Evolutionary conservation across 2,329 filamentous ascomycete genomes (phyloP), one percentile per base, ranked within the genome.

Genomic region (Thielaviopsis euricoi): DNA sequence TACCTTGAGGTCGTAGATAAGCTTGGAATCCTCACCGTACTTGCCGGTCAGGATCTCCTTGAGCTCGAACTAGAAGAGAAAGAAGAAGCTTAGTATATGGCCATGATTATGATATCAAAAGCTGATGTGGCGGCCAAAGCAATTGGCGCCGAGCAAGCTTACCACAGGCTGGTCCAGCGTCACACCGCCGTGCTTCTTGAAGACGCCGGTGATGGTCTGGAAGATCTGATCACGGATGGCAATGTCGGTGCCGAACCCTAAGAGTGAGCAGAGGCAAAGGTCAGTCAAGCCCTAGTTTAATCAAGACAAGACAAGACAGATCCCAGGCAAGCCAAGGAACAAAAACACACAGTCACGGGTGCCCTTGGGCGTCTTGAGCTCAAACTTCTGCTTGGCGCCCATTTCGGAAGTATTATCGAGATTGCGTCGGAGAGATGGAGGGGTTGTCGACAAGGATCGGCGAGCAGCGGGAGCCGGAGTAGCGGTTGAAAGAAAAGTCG

Each of bases 11-110:
- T 94, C 87, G 72, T 94, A 94, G 71, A 94, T 94, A 69, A 95
- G 83, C 71, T 91, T 91, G 66, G 84, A 87, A 71, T 95, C 89
- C 73, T 95, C 89, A 68, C 89, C 89, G 74, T 94, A 94, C 74
- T 95, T 94, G 61, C 88, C 89, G 21, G 88, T 79, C 46, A 95
- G 78, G 62, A 94, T 91, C 65, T 94, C 88, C 68, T 85, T 85
- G 62, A 93, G 76, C 71, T 95, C 89, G 68, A 95, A 95, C 59
- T 61, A 58, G 22, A 58, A 6, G 7, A 46, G 6, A n/a, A 26
- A 19, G 51, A 12, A 12, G n/a, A 49, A 15, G 46, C 22, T 58
- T 49, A 60, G 40, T n/a, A 29, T 52, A n/a, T 48, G 43, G 21
- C n/a, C n/a, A n/a, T 10, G 6, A 33, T 33, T 21, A n/a, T 10